Evolutionary conservation across 768 basidiomycete genomes (phyloP), one percentile per base, ranked within the genome.

Genomic region (Gymnopilus junonius): DNA sequence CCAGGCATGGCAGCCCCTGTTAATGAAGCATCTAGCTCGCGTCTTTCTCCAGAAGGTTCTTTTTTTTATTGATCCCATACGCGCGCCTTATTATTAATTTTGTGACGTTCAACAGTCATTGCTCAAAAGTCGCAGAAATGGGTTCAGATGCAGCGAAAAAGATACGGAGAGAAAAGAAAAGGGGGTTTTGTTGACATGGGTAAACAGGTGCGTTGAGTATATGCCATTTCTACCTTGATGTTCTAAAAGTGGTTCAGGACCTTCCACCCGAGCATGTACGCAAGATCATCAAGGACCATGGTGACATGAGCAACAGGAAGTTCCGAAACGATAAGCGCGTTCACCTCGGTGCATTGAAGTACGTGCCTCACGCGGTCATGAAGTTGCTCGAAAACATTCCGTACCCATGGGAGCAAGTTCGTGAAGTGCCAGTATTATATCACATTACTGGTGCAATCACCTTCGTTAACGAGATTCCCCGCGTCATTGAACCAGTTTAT

Each of bases 401-500:
- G 59, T 93, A 86, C 75, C 95, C 95, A 65, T 97, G 95, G 95
- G 96, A 97, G 85, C 97, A 99, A 87, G 97, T 99, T 31, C 93
- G 97, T 71, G 97, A 99, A 77, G 97, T 99, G 2, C 95, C 95
- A 8, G 96, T 99, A 17, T 83, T 99, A 61, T 99, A 99, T 77
- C 97, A 99, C 75, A 97, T 99, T 72, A 99, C 97, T 8, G 97
- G 97, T 66, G 97, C 97, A 40, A 99, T 99, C 78, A 99, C 97
- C 2, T 99, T 99, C 71, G 97, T 99, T 68, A 99, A 98, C 79
- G 95, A 99, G 76, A 92, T 98, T 39, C 97, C 97, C 43, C 91
- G 94, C 50, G 88, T 99, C 68, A 92, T 99, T 65, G 97, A 99
- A 75, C 97, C 97, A 6, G 87, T 99, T 10, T 99, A 97, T 77